Percentiles rank a stretch among this genome's conserved stretches.
Evolutionary conservation across 768 basidiomycete genomes (phyloP).

Genomic region (Termitomyces sp.): DNA sequence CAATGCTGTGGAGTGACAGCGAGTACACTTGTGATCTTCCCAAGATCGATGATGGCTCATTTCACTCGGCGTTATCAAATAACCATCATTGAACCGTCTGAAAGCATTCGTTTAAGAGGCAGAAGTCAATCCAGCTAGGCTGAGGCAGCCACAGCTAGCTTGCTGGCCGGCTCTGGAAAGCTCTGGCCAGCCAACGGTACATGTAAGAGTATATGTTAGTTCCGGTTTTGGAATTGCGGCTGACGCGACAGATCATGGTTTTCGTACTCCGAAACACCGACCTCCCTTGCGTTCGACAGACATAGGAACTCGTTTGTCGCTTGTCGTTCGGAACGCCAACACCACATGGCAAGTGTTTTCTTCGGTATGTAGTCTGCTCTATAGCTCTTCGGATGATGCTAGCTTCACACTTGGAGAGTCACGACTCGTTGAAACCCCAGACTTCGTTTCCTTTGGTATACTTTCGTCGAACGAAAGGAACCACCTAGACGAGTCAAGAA

Average conservation of each 20-base stretch:
- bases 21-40: neutral
- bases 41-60: neutral
- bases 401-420: conserved; percentile 29
- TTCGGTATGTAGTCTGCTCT: neutral
- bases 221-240: no score
- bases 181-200: no score
- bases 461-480: conserved; percentile 33
- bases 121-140: neutral
- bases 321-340: neutral
- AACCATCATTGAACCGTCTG: neutral
- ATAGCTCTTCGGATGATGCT: conserved; percentile 33
- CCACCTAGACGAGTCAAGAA: conserved; percentile 43
- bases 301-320: no score
- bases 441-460: conserved; percentile 35
- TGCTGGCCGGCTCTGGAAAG: no score
- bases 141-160: neutral
- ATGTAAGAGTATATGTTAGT: no score
- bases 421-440: conserved; percentile 33
- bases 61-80: neutral
- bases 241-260: no score
- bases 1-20: neutral
- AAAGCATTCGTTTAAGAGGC: neutral
- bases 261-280: no score
- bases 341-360: no score
- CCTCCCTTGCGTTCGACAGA: no score